Evolutionary conservation across 2,329 filamentous ascomycete species (phyloP).

Genomic region (Talaromyces sp.): DNA sequence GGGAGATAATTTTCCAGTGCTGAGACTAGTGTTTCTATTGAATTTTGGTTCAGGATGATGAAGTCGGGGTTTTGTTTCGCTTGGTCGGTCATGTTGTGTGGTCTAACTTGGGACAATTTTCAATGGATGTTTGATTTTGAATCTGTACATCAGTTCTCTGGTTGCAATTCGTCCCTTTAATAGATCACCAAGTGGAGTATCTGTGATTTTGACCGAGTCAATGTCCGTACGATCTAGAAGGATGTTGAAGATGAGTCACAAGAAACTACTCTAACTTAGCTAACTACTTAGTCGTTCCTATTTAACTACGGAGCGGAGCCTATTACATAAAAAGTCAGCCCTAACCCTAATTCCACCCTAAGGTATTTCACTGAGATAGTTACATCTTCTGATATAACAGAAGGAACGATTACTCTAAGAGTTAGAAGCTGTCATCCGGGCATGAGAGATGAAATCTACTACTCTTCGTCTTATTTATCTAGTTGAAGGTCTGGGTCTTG

Average conservation of each 20-base stretch:
- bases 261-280: background rate
- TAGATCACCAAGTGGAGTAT: background rate
- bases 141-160: background rate
- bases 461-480: too few species aligned
- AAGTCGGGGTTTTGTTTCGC: background rate
- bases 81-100: background rate
- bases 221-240: background rate
- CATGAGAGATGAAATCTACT: too few species aligned
- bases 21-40: constrained; percentile 19
- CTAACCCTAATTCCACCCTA: background rate
- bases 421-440: too few species aligned
- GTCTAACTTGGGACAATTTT: background rate
- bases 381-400: too few species aligned
- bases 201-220: background rate
- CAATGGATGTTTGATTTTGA: background rate
- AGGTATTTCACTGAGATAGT: too few species aligned
- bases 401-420: too few species aligned
- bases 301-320: background rate
- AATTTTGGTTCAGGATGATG: constrained; percentile 12
- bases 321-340: background rate
- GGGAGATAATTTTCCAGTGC: constrained; percentile 33
- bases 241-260: background rate
- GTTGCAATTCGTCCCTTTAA: background rate
- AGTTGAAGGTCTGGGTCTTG: too few species aligned
- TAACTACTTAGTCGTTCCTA: background rate